Conservation (phyloP, 345 rosid genomes). For the Brassica rapa region DNA sequence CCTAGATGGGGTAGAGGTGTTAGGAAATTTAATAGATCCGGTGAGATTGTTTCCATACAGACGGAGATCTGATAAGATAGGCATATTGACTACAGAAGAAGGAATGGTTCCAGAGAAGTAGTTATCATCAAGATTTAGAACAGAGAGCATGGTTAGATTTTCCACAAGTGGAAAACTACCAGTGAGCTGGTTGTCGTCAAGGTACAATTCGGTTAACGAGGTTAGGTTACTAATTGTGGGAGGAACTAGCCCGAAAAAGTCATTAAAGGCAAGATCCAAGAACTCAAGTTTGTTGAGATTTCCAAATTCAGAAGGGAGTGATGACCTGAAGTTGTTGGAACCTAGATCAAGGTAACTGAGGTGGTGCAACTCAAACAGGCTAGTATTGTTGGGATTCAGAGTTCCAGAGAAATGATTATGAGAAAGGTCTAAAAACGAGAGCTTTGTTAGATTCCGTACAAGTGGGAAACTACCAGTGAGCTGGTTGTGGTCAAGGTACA, state of each 20-base stretch:
- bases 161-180: too few species aligned
- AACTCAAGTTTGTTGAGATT: not conserved
- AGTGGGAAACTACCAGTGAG: slow-evolving; percentile 19
- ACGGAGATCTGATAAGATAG: not conserved
- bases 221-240: slow-evolving; percentile 8
- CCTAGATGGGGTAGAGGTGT: not conserved
- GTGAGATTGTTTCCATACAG: not conserved
- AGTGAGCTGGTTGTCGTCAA: not conserved
- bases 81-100: not conserved
- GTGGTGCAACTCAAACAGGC: not conserved
- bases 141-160: slow-evolving; percentile 1
- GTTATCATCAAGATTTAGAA: accelerated
- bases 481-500: not conserved
- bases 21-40: not conserved
- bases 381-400: not conserved
- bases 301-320: not conserved
- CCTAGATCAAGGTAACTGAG: not conserved
- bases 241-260: slow-evolving; percentile 3
- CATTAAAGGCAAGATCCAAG: not conserved
- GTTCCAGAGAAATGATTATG: not conserved
- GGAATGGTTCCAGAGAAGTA: not conserved
- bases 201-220: accelerated
- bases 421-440: not conserved
- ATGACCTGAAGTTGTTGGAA: not conserved
- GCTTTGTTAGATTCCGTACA: not conserved